These are phyloP conservation scores for Linnemannia exigua DNA, from an alignment of 192 early-diverging fungal genomes.

Conservation along the genomic window DNA sequence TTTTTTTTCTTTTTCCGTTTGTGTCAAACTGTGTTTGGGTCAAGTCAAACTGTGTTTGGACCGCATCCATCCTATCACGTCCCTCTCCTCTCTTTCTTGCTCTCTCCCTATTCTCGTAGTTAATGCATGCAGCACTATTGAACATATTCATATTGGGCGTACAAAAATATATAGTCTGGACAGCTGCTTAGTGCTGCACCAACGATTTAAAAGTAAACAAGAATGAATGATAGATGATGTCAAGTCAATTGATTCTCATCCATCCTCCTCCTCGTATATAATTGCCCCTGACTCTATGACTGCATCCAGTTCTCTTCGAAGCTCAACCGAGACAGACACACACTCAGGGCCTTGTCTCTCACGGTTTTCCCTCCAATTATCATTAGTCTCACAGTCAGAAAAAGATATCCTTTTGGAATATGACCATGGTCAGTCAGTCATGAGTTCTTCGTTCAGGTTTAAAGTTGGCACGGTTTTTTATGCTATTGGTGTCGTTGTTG, in stretches of 20 bases:
- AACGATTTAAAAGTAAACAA: not conserved
- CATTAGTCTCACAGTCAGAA: not conserved
- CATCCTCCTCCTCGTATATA: not conserved
- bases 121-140: not conserved
- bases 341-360: not conserved
- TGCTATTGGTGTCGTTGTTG: not conserved
- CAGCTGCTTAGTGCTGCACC: not conserved
- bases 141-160: not conserved
- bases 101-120: not conserved
- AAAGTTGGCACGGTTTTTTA: not conserved
- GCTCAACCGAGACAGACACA: not conserved
- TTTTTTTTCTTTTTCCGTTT: not conserved
- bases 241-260: not conserved
- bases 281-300: not conserved
- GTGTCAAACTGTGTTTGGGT: constrained; percentile 58
- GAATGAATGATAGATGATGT: not conserved
- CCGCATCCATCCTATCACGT: constrained; percentile 26
- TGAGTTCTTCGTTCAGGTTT: not conserved
- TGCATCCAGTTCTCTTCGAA: not conserved
- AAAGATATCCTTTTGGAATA: not conserved
- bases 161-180: no score
- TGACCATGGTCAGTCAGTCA: not conserved
- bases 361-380: not conserved
- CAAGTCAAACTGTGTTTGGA: constrained; percentile 57
- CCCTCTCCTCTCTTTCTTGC: constrained; percentile 2